A percentile compares a stretch with the other conserved stretches of the same genome.
phyloP scores from a whole-genome alignment of 2,329 filamentous ascomycete genomes.

The Anthostomella pinea region DNA sequence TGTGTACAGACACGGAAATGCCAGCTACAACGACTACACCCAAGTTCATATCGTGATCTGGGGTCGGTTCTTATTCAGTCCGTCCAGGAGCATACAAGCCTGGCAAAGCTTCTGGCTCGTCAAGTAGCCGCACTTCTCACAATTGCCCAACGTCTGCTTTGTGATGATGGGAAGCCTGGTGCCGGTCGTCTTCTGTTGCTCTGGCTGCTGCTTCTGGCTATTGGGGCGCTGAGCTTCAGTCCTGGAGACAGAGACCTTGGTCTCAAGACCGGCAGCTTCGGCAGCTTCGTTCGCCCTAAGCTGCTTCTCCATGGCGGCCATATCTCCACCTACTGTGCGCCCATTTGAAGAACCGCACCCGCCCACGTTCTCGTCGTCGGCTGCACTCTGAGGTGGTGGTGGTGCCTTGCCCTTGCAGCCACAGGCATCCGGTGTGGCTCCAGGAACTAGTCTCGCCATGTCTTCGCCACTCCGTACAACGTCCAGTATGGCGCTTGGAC shows the following conservation, averaged over 20 bases:
- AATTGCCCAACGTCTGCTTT: constrained; percentile 78
- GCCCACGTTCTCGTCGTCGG: constrained; percentile 56
- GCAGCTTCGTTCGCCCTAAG: constrained; percentile 64
- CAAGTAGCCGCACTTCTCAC: constrained; percentile 87
- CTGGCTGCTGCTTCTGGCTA: constrained; percentile 34
- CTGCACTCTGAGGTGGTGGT: constrained; percentile 25
- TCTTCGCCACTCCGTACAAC: constrained; percentile 94
- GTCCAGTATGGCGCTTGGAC: constrained; percentile 91
- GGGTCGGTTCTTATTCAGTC: constrained; percentile 76
- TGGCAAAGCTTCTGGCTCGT: constrained; percentile 94
- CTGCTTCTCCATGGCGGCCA: constrained; percentile 77
- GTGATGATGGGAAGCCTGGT: constrained; percentile 34
- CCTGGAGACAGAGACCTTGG: constrained; percentile 53
- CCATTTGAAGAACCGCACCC: constrained; percentile 75
- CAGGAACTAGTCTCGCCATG: constrained; percentile 83
- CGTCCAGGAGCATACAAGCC: constrained; percentile 85
- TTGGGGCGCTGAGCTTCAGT: constrained; percentile 34
- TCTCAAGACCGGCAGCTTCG: constrained; percentile 58
- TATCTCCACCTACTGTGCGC: constrained; percentile 66
- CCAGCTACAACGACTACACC: constrained; percentile 4
- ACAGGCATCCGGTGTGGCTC: constrained; percentile 47
- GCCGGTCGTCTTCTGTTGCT: constrained; percentile 22
- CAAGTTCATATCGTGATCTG: constrained; percentile 50
- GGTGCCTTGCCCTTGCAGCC: constrained; percentile 45
- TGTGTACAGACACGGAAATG: constrained; percentile 6